Base-by-base conservation (phyloP, 2,329 filamentous ascomycete genomes). In the Aspergillus pseudoterreus region DNA sequence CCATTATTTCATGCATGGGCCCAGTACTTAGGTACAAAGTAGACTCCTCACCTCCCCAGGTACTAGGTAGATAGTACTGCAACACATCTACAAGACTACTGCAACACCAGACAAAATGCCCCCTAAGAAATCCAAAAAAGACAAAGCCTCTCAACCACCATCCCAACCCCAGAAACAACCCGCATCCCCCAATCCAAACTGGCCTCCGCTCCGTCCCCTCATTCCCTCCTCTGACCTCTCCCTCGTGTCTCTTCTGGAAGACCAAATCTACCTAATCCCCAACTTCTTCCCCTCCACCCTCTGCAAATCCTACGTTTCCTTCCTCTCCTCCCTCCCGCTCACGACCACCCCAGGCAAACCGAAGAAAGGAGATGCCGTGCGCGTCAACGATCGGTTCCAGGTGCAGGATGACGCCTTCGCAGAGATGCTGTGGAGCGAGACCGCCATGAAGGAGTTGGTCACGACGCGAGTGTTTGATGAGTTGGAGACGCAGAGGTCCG, bases 321-420 rank as follows among this genome's bases (percentile, higher is more conserved):
- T 92, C 62, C 80, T 95, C 1, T 77, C 81, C 9, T 81, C 80
- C 0, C 72, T 95, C 2, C 85, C 89, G 0, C 74, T 95, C 43
- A 81, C 80, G 42, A 95, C 90, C 1, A 95, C 90, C 0, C 90
- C 90, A 0, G 84, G 83, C 0, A 84, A 83, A 54, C 90, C 90
- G 1, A 92, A 88, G 68, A 85, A 83, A 55, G 90, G 88, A 44
- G 86, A 94, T 50, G 91, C 91, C 1, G 80, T 90, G 6, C 81
- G 92, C 33, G 88, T 96, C 43, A 96, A 96, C 67, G 92, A 96
- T 67, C 84, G 92, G 10, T 95, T 87, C 62, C 90, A 95, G 71
- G 75, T 95, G 17, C 76, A 91, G 24, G 92, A 96, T 72, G 71
- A 82, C 24, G 70, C 58, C 0, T 95, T 96, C 69, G 88, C 92